Evolutionary conservation across 805 yeast species (phyloP), one percentile per base, ranked within the genome.

Genomic region (Metschnikowia lunata): DNA sequence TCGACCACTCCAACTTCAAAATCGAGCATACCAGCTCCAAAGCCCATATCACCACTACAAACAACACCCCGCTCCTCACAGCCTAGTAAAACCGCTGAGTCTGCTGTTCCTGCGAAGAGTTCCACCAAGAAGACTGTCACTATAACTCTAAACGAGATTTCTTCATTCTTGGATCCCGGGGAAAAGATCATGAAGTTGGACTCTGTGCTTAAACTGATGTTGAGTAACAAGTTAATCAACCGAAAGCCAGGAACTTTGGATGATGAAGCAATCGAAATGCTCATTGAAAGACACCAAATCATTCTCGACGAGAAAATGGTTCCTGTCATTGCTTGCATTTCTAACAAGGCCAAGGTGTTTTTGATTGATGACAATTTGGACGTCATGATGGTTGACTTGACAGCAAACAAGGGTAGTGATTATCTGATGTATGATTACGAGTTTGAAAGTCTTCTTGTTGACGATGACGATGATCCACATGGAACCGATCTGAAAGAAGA

Each of bases 351-450:
- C 9, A 49, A 72, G 38, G 72, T 71, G 1, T 69, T 71, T 40
- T 65, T 71, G 42, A 62, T 71, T 26, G 74, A 68, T 45, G 57
- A 60, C 0, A 36, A 49, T 0, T 53, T 71, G 8, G 48, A 42
- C 9, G 57, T 54, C 26, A 49, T 52, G 60, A 45, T 69, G 55
- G 64, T 71, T 8, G 74, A 71, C 47, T 59, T 71, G 48, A 67
- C 73, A 26, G 71, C 77, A 31, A 72, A 78, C 43, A 42, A 43
- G 13, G 58, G 58, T 7, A 51, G 48, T 6, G 57, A 52, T 51
- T 79, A 85, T 43, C 85, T 86, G 56, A 80, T 85, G 82, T 85
- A 85, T 59, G 91, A 85, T 61, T 84, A 82, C 61, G 91, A 85
- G 59, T 85, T 85, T 61, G 82, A 80, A 49, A 45, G 50, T 28